Percentiles rank a stretch among this genome's conserved stretches.
Conservation (phyloP, 1,139 yeast species). For the Lodderomyces orthopsilosis region DNA sequence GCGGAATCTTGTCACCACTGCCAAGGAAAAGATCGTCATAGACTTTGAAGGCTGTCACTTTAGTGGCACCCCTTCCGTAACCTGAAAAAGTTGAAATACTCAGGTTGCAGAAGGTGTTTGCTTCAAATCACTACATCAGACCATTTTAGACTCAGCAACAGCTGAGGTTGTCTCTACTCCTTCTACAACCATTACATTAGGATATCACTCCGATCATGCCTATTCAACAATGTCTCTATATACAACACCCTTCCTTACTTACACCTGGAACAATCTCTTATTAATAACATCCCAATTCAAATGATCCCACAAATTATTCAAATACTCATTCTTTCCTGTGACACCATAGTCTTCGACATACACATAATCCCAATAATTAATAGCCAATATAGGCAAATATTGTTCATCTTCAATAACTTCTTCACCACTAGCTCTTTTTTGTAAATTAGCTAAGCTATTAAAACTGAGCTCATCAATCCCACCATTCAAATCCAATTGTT, state of each 20-base stretch:
- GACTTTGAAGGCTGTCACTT: constrained; percentile 50
- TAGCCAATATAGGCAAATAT: constrained; percentile 76
- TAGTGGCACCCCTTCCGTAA: constrained; percentile 24
- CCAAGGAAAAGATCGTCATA: constrained; percentile 29
- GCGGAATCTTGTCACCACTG: constrained; percentile 10
- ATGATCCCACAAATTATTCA: constrained; percentile 73
- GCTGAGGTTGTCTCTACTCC: too few relatives aligned
- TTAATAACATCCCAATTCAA: constrained; percentile 87
- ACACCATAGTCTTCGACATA: constrained; percentile 82
- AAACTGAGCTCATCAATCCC: constrained; percentile 57
- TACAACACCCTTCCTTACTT: constrained; percentile 9
- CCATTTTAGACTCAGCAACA: too few relatives aligned
- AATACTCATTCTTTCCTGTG: constrained; percentile 68
- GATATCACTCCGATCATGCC: not conserved
- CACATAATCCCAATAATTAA: constrained; percentile 88
- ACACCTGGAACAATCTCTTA: constrained; percentile 50
- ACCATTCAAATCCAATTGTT: constrained; percentile 72
- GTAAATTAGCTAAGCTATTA: constrained; percentile 45
- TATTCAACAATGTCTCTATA: not conserved
- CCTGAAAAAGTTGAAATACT: constrained; percentile 5
- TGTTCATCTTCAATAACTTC: constrained; percentile 25
- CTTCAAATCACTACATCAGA: too few relatives aligned
- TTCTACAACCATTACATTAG: too few relatives aligned
- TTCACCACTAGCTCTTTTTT: constrained; percentile 40
- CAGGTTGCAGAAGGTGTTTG: constrained; percentile 12